Evolutionary conservation across 169 alveolate genomes (phyloP), one percentile per base, ranked within the genome.

Genomic region (Cryptosporidium bovis): DNA sequence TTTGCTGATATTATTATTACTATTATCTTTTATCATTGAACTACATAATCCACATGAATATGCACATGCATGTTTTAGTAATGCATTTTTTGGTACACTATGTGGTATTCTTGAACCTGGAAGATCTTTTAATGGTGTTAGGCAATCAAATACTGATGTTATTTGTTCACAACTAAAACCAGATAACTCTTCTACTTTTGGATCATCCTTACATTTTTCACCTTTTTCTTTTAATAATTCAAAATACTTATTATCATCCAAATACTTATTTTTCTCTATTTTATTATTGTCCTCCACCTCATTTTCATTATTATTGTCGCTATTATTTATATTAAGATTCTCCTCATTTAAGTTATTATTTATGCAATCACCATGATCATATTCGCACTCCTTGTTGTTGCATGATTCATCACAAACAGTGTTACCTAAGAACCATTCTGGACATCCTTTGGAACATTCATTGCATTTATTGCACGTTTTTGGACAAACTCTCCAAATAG

Each of bases 401-500:
- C 83, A 69, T 2, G 83, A 65, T 27, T 53, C n/a, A n/a, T 69
- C 83, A 55, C 83, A 69, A 7, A 69, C 83, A 3, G 83, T 69
- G 29, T 69, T 69, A 13, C 83, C 83, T 33, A 18, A 51, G 16
- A 69, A 69, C 83, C 83, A 69, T 10, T 53, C 68, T 2, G 67
- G 83, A 20, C 83, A 69, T 3, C 83, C 83, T 15, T 6, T 24
- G 10, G 83, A 56, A 60, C 92, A 87, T 29, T 64, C 71, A 58
- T 44, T 31, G 46, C 93, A 91, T 40, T 71, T 91, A 56, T 87
- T 71, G 56, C 93, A 91, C 16, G 91, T 82, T 67, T 51, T 64
- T 3, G 92, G 92, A 48, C 93, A 91, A 18, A 82, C 91, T n/a
- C 90, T 68, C 48, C 83, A 69, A 34, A 69, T 53, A 3, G 66